Conservation (phyloP, 2,329 filamentous ascomycete genomes). For the Fusarium cyanostomum region DNA sequence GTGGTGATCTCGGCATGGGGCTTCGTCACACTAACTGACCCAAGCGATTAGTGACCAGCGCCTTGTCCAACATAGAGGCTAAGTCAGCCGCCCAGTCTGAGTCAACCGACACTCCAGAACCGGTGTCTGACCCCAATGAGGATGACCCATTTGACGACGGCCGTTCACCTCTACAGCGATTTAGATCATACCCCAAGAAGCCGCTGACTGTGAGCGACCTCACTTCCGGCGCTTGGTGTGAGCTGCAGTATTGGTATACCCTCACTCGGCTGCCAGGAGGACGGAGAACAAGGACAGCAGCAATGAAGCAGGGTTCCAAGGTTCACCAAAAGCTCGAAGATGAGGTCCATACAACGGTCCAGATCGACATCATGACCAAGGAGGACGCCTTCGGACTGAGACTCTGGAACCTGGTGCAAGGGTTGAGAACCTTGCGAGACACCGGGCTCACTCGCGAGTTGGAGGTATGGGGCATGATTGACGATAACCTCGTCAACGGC, state of each 20-base stretch:
- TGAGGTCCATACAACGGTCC: constrained; percentile 81
- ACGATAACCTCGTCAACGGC: constrained; percentile 86
- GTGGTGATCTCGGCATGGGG: constrained; percentile 38
- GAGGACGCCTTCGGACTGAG: constrained; percentile 85
- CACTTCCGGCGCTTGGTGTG: constrained; percentile 92
- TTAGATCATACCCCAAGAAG: constrained; percentile 79
- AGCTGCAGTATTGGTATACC: constrained; percentile 91
- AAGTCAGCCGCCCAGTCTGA: constrained; percentile 23
- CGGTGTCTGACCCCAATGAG: neutral
- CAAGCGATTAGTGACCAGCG: constrained; percentile 71
- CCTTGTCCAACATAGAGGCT: constrained; percentile 44
- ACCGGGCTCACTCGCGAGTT: constrained; percentile 79
- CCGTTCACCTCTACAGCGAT: constrained; percentile 75
- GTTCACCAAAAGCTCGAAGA: constrained; percentile 88
- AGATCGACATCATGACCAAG: constrained; percentile 74
- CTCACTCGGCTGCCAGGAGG: constrained; percentile 77
- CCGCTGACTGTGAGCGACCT: constrained; percentile 89
- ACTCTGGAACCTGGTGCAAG: constrained; percentile 92
- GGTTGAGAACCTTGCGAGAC: constrained; percentile 76
- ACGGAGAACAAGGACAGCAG: constrained; percentile 76
- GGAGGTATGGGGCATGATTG: constrained; percentile 85
- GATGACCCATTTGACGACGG: constrained; percentile 44
- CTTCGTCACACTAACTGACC: constrained; percentile 64
- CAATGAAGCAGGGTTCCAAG: constrained; percentile 83
- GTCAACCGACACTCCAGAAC: constrained; percentile 17